Evolutionary conservation across 2,329 filamentous ascomycete genomes (phyloP).

Genomic region (Exophiala lecanii-corni): DNA sequence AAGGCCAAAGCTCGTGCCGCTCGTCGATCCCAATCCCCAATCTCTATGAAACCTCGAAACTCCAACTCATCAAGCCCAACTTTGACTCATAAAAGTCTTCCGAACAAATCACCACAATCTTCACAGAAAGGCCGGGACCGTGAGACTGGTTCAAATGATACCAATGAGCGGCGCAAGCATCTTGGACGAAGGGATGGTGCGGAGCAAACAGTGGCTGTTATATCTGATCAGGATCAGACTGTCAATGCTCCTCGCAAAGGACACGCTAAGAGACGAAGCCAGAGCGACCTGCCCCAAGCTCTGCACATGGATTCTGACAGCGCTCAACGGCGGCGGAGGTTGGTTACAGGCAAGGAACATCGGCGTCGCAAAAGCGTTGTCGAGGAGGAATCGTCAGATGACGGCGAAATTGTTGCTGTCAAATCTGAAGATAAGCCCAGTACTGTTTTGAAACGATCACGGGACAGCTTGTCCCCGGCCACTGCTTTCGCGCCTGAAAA

Average conservation of each 20-base stretch:
- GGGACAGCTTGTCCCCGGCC: constrained; percentile 40
- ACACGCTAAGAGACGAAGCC: constrained; percentile 23
- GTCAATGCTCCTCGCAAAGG: constrained; percentile 13
- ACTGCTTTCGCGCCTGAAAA: constrained; percentile 10
- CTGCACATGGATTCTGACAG: constrained; percentile 19
- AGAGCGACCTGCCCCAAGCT: constrained; percentile 25
- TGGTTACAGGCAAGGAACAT: constrained; percentile 28
- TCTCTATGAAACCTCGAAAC: constrained; percentile 23
- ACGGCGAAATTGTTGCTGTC: constrained; percentile 12
- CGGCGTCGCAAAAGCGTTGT: constrained; percentile 26
- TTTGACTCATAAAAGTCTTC: constrained; percentile 21
- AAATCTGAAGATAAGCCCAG: constrained; percentile 13
- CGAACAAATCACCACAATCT: constrained; percentile 17
- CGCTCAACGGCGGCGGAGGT: constrained; percentile 23
- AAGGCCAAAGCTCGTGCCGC: constrained; percentile 33
- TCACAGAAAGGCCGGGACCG: constrained; percentile 15
- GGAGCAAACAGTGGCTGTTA: constrained; percentile 24
- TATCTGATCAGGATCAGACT: constrained; percentile 26
- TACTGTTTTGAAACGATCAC: constrained; percentile 36
- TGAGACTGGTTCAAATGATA: constrained; percentile 8
- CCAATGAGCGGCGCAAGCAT: constrained; percentile 13
- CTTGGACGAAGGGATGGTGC: constrained; percentile 9
- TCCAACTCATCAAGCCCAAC: constrained; percentile 21
- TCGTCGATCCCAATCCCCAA: constrained; percentile 39
- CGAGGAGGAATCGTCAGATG: constrained; percentile 26